Evolutionary conservation across 2,329 filamentous ascomycete genomes (phyloP).

Genomic region (Graphilbum sp.): DNA sequence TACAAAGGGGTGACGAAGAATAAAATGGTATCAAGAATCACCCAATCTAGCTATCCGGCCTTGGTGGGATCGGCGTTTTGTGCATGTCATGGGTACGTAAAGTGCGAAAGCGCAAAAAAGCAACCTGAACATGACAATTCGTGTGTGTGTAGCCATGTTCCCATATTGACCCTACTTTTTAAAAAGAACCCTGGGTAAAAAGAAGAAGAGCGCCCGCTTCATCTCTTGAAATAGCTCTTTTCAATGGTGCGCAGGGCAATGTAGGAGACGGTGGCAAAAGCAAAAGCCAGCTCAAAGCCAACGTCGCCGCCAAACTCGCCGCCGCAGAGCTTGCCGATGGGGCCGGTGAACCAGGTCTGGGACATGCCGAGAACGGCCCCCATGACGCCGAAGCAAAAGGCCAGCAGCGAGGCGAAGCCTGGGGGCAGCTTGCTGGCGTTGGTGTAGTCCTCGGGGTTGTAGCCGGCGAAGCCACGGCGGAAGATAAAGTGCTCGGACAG

Average conservation of each 20-base stretch:
- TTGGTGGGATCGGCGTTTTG: no score
- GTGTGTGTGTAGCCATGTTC: no score
- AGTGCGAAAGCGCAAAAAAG: no score
- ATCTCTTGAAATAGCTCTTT: slow-evolving; percentile 21
- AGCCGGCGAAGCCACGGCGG: slow-evolving; percentile 23
- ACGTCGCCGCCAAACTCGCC: slow-evolving; percentile 26
- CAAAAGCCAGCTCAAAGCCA: slow-evolving; percentile 47
- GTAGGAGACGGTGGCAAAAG: slow-evolving; percentile 27
- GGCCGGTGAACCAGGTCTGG: slow-evolving; percentile 45
- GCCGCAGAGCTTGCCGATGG: slow-evolving; percentile 41
- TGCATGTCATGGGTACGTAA: no score
- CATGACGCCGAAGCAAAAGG: slow-evolving; percentile 18
- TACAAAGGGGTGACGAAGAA: no score
- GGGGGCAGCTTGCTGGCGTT: slow-evolving; percentile 22
- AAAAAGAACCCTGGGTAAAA: neutral
- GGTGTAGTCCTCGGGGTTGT: slow-evolving; percentile 30
- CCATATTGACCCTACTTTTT: no score
- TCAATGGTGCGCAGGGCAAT: slow-evolving; percentile 28
- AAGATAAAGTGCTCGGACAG: slow-evolving; percentile 24
- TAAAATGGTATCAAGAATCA: no score
- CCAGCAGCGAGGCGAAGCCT: slow-evolving; percentile 17
- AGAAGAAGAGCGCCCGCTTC: neutral
- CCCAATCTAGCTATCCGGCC: no score
- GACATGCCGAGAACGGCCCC: slow-evolving; percentile 41
- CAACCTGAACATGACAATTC: no score